A percentile compares a stretch with the other conserved stretches of the same genome.
Evolutionary conservation across 78 protist genomes (phyloP).

Genomic region (Dictyostelium capitatum): DNA sequence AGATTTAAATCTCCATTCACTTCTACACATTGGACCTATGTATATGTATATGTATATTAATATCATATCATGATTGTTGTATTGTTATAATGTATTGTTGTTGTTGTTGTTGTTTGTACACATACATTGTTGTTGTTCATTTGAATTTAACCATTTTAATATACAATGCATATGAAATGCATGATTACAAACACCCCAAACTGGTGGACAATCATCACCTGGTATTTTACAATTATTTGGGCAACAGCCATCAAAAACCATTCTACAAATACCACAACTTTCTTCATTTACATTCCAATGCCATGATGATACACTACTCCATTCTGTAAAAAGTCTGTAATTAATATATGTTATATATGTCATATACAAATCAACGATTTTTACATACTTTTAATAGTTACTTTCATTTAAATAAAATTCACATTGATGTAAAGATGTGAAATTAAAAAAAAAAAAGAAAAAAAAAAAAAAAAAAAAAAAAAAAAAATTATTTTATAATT

Average conservation of each 20-base stretch:
- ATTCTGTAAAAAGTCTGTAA: constrained; percentile 8
- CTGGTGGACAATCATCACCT: constrained; percentile 96
- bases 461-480: too few relatives aligned
- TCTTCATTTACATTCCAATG: constrained; percentile 91
- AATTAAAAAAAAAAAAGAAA: too few relatives aligned
- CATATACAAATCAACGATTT: background rate
- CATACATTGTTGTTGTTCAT: constrained; percentile 64
- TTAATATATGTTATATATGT: background rate
- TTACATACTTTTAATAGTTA: constrained; percentile 20
- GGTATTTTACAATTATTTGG: constrained; percentile 89
- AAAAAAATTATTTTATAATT: too few relatives aligned
- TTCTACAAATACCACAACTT: constrained; percentile 94
- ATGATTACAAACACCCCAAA: constrained; percentile 92
- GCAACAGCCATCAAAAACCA: constrained; percentile 91
- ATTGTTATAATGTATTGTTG: background rate
- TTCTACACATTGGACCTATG: constrained; percentile 75
- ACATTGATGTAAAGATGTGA: too few relatives aligned
- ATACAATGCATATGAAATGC: constrained; percentile 96
- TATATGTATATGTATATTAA: background rate
- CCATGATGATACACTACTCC: constrained; percentile 78
- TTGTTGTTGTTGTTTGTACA: too few relatives aligned
- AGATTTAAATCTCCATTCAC: constrained; percentile 72
- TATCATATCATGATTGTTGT: background rate
- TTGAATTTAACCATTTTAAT: constrained; percentile 89
- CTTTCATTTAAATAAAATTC: constrained; percentile 1